phyloP scores from a whole-genome alignment of 169 alveolate genomes.

The Hepatocystis sp. region DNA sequence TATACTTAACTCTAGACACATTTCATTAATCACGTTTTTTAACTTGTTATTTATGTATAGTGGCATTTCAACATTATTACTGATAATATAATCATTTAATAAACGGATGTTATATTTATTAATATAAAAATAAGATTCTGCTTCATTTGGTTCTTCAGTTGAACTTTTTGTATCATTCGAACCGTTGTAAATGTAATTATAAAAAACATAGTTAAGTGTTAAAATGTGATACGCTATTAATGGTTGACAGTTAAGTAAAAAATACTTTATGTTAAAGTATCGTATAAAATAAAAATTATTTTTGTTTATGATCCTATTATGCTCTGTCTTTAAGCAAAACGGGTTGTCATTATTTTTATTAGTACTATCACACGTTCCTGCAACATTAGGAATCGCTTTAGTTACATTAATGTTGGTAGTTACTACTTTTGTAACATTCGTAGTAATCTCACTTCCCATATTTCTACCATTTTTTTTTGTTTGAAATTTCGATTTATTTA shows the following conservation, averaged over 20 bases:
- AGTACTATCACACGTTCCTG: too few species aligned
- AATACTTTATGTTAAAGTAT: conserved; percentile 36
- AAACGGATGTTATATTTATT: conserved; percentile 6
- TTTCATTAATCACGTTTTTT: conserved; percentile 7
- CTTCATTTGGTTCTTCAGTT: conserved; percentile 3
- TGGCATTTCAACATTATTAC: conserved; percentile 20
- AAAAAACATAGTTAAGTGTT: conserved; percentile 13
- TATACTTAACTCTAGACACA: conserved; percentile 32
- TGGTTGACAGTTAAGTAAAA: conserved; percentile 28
- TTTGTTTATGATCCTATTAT: not conserved
- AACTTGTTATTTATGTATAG: conserved; percentile 16
- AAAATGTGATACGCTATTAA: conserved; percentile 58
- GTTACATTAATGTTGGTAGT: not conserved
- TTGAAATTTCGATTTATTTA: conserved; percentile 1
- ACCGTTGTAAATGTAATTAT: too few species aligned
- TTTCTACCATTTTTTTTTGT: not conserved
- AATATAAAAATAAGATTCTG: conserved; percentile 11
- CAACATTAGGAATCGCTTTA: too few species aligned
- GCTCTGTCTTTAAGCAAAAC: too few species aligned
- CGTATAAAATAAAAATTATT: conserved; percentile 36
- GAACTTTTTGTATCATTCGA: too few species aligned
- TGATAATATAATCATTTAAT: conserved; percentile 25
- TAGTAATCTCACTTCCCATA: not conserved
- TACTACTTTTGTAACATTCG: not conserved
- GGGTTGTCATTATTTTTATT: too few species aligned